Percentiles rank a stretch among this genome's conserved stretches.
Evolutionary conservation across 139 green algal species (phyloP).

Genomic region (Ettlia oleoabundans): DNA sequence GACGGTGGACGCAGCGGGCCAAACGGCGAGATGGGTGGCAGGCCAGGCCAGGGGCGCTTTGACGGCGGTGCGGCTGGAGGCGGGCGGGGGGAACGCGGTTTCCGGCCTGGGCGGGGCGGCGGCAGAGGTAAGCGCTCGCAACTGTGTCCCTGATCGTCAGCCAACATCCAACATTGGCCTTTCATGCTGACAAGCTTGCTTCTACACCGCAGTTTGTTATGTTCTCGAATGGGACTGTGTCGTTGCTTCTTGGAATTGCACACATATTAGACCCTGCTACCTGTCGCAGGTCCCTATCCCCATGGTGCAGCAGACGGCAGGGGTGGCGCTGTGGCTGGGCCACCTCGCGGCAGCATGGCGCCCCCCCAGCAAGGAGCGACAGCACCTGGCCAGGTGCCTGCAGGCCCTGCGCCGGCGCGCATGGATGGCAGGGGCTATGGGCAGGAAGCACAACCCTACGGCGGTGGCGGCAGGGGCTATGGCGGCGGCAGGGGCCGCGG

Average conservation of each 20-base stretch:
- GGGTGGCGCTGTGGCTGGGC: neutral
- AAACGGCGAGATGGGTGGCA: neutral
- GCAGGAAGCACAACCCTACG: neutral
- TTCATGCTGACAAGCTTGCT: neutral
- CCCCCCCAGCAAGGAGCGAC: neutral
- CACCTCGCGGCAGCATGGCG: neutral
- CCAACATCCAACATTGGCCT: no score
- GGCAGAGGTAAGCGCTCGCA: neutral
- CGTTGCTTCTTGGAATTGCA: neutral
- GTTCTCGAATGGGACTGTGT: neutral
- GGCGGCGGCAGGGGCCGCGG: constrained; percentile 5
- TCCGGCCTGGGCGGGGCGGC: neutral
- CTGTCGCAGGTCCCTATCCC: constrained; percentile 3
- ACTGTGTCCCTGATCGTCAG: neutral
- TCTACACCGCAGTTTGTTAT: neutral
- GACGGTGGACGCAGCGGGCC: neutral
- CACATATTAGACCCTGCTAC: neutral
- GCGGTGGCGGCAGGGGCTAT: constrained; percentile 11
- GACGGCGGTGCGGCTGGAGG: neutral
- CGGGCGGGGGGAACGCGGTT: neutral
- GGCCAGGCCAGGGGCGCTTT: neutral
- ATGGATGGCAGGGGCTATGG: constrained; percentile 1
- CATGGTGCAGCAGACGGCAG: neutral
- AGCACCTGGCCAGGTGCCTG: neutral
- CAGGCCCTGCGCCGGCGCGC: neutral